Percentiles rank a stretch among this genome's conserved stretches.
Evolutionary conservation across 176 grass and related monocot genomes (phyloP).

Genomic region (Saccharum officinarum): DNA sequence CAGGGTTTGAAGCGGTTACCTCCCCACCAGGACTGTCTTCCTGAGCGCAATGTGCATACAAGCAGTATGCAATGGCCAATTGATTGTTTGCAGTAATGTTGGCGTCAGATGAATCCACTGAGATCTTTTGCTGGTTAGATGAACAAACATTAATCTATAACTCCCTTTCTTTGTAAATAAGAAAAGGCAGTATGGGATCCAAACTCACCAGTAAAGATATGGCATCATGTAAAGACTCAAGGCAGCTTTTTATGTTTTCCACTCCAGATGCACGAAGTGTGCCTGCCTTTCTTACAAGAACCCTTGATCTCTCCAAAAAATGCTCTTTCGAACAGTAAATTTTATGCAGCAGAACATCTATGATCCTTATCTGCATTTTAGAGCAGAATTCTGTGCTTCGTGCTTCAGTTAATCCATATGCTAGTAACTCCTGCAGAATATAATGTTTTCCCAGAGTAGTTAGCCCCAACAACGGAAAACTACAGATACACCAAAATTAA

Average conservation of each 20-base stretch:
- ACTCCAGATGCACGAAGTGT: conserved; percentile 57
- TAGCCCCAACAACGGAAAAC: conserved; percentile 17
- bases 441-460: neutral
- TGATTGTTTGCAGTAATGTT: conserved; percentile 45
- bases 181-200: neutral
- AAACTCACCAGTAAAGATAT: conserved; percentile 85
- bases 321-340: conserved; percentile 67
- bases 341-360: conserved; percentile 68
- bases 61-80: conserved; percentile 66
- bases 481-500: conserved; percentile 12
- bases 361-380: conserved; percentile 69
- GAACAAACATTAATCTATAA: conserved; percentile 34
- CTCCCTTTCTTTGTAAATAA: conserved; percentile 16
- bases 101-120: conserved; percentile 36
- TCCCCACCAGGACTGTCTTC: conserved; percentile 59
- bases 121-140: conserved; percentile 39
- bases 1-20: conserved; percentile 43
- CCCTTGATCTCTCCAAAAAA: conserved; percentile 61
- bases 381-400: conserved; percentile 43
- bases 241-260: conserved; percentile 51
- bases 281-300: conserved; percentile 71
- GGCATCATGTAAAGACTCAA: conserved; percentile 71
- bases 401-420: conserved; percentile 56
- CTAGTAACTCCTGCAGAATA: conserved; percentile 63
- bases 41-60: conserved; percentile 81